These are phyloP conservation scores for Beauveria varroae DNA, from an alignment of 2,329 filamentous ascomycete genomes.

Conservation along the genomic window DNA sequence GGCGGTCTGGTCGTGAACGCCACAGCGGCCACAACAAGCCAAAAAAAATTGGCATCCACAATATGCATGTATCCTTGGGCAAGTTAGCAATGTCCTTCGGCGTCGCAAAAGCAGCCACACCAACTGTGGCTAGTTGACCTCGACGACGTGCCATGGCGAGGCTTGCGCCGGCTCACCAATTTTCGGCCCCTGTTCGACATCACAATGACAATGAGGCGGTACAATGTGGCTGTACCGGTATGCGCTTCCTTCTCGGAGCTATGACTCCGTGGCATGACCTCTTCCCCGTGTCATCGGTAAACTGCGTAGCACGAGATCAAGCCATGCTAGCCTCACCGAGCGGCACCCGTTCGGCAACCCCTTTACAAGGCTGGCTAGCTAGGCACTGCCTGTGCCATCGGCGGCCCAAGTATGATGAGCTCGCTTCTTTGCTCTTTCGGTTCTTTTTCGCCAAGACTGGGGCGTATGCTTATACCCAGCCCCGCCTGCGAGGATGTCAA, in stretches of 20 bases:
- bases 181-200: background rate
- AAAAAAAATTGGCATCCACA: background rate
- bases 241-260: background rate
- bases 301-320: background rate
- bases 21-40: background rate
- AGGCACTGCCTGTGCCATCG: background rate
- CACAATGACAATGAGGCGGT: background rate
- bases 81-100: background rate
- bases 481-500: background rate
- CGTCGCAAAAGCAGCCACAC: constrained; percentile 1
- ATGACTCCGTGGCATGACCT: background rate
- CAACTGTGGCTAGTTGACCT: constrained; percentile 1
- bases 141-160: background rate
- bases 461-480: background rate
- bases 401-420: background rate
- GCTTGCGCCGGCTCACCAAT: background rate
- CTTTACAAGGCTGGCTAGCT: background rate
- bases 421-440: background rate
- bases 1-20: background rate
- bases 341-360: background rate
- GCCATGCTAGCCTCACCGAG: background rate
- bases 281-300: background rate
- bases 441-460: background rate
- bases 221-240: background rate
- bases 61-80: background rate